Base-by-base conservation (phyloP, 2,329 filamentous ascomycete genomes). In the Colletotrichum sp. region DNA sequence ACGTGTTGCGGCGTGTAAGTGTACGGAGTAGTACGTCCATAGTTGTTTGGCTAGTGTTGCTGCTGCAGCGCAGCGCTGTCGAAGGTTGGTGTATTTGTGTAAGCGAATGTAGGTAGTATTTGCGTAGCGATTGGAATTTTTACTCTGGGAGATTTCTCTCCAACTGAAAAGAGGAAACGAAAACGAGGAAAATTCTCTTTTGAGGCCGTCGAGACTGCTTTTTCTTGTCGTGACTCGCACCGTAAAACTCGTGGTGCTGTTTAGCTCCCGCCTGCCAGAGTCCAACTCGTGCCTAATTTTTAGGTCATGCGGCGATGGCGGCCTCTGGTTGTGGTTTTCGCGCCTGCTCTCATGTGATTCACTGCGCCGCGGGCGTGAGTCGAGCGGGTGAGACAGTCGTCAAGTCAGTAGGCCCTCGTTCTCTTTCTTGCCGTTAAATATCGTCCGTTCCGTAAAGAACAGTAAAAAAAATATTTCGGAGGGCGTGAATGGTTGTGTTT, bases 11-110 rank as follows among this genome's bases (percentile, higher is more conserved):
- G 36, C 66, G 57, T 66, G 30, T 64, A 28, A 72, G 55, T 69
- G 72, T 72, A n/a, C 73, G 64, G 10, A 75, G 18, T 18, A 75
- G 48, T 8, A 65, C 70, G n/a, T 75, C 73, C 73, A 75, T 75
- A 48, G 52, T 32, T 5, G 52, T 59, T 4, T 6, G 24, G 8
- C 15, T 59, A 1, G 10, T 26, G 55, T 26, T 59, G 24, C 55
- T 59, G 22, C 44, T 52, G 44, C 44, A 52, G 44, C n/a, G 44
- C 44, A 52, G n/a, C 44, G 44, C 44, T 13, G 44, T 22, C 4
- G 44, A 52, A 13, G 4, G 44, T 52, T 8, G 44, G 44, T 52
- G 44, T 52, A 22, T 22, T 12, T 52, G 44, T 52, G n/a, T 22
- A 52, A 52, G 44, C 44, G 44, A 52, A 13, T 22, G 44, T 52